Evolutionary conservation across 2,329 filamentous ascomycete species (phyloP), one percentile per base, ranked within the genome.

Genomic region (Zelopaecilomyces penicillatus): DNA sequence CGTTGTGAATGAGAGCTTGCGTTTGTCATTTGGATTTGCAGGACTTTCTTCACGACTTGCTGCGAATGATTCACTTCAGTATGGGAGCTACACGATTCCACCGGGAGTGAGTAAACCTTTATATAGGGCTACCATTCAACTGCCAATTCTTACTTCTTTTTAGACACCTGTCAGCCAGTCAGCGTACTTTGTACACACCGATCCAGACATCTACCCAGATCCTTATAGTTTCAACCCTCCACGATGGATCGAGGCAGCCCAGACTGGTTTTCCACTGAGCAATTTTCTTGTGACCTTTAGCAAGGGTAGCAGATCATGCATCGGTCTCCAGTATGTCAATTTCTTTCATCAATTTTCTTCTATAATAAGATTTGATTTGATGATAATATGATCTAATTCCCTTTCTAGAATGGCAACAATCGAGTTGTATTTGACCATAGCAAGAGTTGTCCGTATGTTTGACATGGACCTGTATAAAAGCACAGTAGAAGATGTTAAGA

Each of bases 11-110:
- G 51, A 53, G 39, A 39, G 33, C 29, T 27, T 53, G 30, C 48
- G 51, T 9, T 32, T 53, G 11, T 45, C 48, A 28, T 48, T 44
- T 37, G 48, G 50, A 28, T 32, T 49, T 8, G 40, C 44, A 5
- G 39, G 38, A 10, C 48, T 48, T 5, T 36, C 61, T 5, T 57
- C 59, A 10, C 54, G 62, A 4, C 57, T 62, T 10, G 55, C 57
- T 0, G 55, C 57, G 3, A 45, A 54, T 26, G 52, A 59, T 28
- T 39, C 52, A 6, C 54, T 65, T 12, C 45, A 52, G 19, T 65
- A 62, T 47, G 55, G 56, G 10, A 51, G 61, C 41, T 61, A 56
- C 52, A 47, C 45, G 3, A 64, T 65, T 40, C 61, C 63, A 1
- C 54, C 60, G 4, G 54, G 57, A 4, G 60, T 63, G 57, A 39